Percentiles rank a stretch among this genome's conserved stretches.
Conservation (phyloP, 805 yeast species). For the Candida maltosa region DNA sequence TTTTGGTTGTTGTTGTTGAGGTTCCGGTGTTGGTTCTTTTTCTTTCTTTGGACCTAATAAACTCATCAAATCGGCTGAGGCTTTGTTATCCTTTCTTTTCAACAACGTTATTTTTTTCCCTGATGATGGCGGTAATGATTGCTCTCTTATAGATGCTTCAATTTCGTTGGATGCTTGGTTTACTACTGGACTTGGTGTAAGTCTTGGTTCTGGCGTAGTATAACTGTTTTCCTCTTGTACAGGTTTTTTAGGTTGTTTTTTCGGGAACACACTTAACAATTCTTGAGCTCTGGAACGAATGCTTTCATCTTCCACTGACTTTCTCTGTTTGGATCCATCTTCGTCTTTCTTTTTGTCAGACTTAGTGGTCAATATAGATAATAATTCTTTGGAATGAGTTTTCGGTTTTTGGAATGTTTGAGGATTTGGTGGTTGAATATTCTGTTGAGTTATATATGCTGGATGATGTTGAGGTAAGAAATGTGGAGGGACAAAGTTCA, state of each 20-base stretch:
- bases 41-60: slow-evolving; percentile 9
- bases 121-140: slow-evolving; percentile 9
- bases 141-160: slow-evolving; percentile 12
- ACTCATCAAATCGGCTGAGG: slow-evolving; percentile 11
- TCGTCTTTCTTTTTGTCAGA: slow-evolving; percentile 7
- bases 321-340: background rate
- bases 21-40: background rate
- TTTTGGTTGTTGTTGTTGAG: background rate
- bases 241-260: slow-evolving; percentile 7
- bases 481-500: slow-evolving; percentile 8
- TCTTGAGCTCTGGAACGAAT: slow-evolving; percentile 30
- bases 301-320: slow-evolving; percentile 14
- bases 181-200: background rate
- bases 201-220: background rate
- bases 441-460: slow-evolving; percentile 5
- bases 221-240: slow-evolving; percentile 1
- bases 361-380: slow-evolving; percentile 37
- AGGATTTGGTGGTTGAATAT: slow-evolving; percentile 22
- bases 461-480: slow-evolving; percentile 8
- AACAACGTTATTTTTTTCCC: slow-evolving; percentile 28
- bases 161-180: slow-evolving; percentile 20
- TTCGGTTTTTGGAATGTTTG: slow-evolving; percentile 40
- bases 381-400: slow-evolving; percentile 38
- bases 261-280: slow-evolving; percentile 26
- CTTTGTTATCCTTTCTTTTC: slow-evolving; percentile 17